Base-by-base conservation (phyloP, 176 grass and related monocot genomes). In the Rhynchospora pubera region DNA sequence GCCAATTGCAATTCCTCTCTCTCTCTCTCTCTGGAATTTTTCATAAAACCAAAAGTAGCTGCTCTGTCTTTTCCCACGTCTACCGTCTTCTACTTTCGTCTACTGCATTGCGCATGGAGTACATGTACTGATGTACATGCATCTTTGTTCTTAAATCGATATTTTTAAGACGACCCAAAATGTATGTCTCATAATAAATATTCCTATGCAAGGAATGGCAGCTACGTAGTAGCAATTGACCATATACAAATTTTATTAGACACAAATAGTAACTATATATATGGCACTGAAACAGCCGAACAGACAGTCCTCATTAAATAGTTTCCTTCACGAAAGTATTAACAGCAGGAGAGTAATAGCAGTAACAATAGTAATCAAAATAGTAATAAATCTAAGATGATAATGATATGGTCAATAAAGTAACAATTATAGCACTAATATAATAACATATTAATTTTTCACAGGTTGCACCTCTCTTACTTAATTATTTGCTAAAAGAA, bases 1-100 rank as follows among this genome's bases (percentile, higher is more conserved):
- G 81, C 86, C 91, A 80, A 78, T 58, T 68, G 48, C 52, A 26
- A 75, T 56, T 9, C 39, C 42, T 77, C 28, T 14, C n/a, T n/a
- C n/a, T n/a, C n/a, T n/a, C n/a, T n/a, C n/a, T n/a, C 47, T 76
- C 3, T 52, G 50, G 50, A 77, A 76, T 76, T 23, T n/a, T 55
- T 55, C 47, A 16, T n/a, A 13, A 22, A 46, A 76, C 48, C 72
- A 39, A 46, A 14, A 44, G 46, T 24, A 45, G 7, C 26, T 84
- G 32, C 7, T 8, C 65, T 79, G 53, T 56, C 26, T 42, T 65
- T 42, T 65, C 46, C 57, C 9, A 55, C 22, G 10, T 26, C n/a
- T n/a, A 47, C 81, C 72, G 2, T 0, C 21, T 53, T 75, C 71
- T 75, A 75, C 71, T 75, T 75, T 1, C 22, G 47, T 76, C 72